A percentile compares a stretch with the other conserved stretches of the same genome.
Evolutionary conservation across 495 filamentous ascomycete species (phyloP).

Genomic region (Sphaerosporella brunnea): DNA sequence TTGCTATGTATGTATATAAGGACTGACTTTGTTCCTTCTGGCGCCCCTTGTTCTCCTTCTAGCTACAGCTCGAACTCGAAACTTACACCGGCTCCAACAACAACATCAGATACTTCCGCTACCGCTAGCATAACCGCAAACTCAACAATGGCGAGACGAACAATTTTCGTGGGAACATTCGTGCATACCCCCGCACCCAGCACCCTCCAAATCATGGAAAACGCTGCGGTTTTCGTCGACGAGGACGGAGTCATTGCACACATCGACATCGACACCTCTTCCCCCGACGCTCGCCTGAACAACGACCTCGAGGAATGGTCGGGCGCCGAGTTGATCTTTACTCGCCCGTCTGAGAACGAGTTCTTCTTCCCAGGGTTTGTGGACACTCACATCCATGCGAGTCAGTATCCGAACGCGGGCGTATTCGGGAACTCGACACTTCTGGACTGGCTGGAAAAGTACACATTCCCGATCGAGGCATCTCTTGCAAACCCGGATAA

Average conservation of each 20-base stretch:
- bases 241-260: constrained; percentile 12
- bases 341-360: constrained; percentile 28
- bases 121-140: no score
- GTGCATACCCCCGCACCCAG: constrained; percentile 13
- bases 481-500: constrained; percentile 39
- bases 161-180: constrained; percentile 22
- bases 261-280: constrained; percentile 6
- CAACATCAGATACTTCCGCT: no score
- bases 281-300: not conserved
- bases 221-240: constrained; percentile 15
- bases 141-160: constrained; percentile 2
- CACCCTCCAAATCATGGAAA: constrained; percentile 9
- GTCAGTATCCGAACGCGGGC: constrained; percentile 82
- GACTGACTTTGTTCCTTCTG: no score
- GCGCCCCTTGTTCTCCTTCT: no score
- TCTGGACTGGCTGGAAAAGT: constrained; percentile 76
- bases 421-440: constrained; percentile 82
- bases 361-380: constrained; percentile 96
- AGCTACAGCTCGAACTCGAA: no score
- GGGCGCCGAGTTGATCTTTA: constrained; percentile 3
- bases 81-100: no score
- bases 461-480: constrained; percentile 87
- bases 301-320: constrained; percentile 6
- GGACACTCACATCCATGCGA: constrained; percentile 91
- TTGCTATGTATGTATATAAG: no score